Evolutionary conservation across 1,139 yeast species (phyloP), one percentile per base, ranked within the genome.

Genomic region (Yamadazyma blattariae): DNA sequence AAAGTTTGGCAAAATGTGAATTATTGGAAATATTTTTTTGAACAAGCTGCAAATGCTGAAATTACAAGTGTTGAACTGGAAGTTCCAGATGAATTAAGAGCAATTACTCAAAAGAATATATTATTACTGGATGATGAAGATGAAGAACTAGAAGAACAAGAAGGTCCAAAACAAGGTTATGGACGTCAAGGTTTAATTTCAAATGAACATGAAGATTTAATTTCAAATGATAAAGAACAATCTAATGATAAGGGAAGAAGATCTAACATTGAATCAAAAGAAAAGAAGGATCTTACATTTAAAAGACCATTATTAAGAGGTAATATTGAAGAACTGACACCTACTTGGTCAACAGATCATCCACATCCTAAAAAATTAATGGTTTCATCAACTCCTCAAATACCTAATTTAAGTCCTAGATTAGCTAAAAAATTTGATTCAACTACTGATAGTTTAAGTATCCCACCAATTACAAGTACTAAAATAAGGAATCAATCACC

Each of bases 1-100:
- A 62, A 69, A 29, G 76, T 83, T 4, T 79, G 87, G 83, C 57
- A 64, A 15, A 74, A 78, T 39, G 78, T 77, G 2, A 73, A 73
- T 35, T 83, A 83, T 52, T 83, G 94, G 88, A 85, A 84, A 54
- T 73, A 71, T 32, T 83, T 85, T 54, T 71, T 84, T 47, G 94
- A 85, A 51, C 77, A 81, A 39, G 79, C 88, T 23, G 90, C 92
- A 3, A 79, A 82, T 50, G 88, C 79, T 18, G 78, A 77, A 42
- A 57, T 82, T 22, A 63, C 73, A 16, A 77, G 80, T 26, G 77
- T 74, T 46, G 83, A 78, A 45, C 83, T 77, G 32, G 54, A 56
- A 7, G 45, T 48, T 25, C 38, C 51, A 30, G 36, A 39, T 36
- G 42, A 47, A 37, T 34, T 46, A 35, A 30, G 41, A 36, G 17